Base-by-base conservation (phyloP, 768 basidiomycete genomes). In the Mycena venus region DNA sequence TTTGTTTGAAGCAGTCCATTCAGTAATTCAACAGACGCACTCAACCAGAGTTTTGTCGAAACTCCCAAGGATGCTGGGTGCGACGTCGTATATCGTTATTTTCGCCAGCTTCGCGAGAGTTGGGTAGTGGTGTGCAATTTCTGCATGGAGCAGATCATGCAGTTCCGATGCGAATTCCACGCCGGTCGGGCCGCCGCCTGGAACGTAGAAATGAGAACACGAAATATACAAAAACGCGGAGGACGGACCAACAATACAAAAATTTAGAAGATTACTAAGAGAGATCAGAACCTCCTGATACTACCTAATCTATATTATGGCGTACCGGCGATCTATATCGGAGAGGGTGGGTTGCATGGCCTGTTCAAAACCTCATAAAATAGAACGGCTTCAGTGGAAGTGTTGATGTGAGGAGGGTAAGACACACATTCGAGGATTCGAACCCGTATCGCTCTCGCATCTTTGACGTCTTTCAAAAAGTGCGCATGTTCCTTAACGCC, bases 151-250 rank as follows among this genome's bases (percentile, higher is more conserved):
- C 1, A 96, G 86, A 81, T 96, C 95, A 76, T 95, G 91, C 58
- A 96, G 80, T 80, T 96, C 95, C 11, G 95, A 95, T 0, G 94
- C 89, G 78, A 96, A 96, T 82, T 96, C 95, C 53, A 95, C 92
- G 15, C 94, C 94, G 12, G 93, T 94, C 0, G 92, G 93, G 9
- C 93, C 93, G 36, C 92, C 92, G n/a, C 93, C 92, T 93, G 68
- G 38, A 55, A 71, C 68, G 21, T 23, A 36, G 31, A 66, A 21
- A 49, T 68, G 29, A 60, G 63, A 60, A 59, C 68, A 61, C 27
- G 21, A 21, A 49, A 63, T 21, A 40, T 44, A 42, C 15, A 55
- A 32, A 11, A 40, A 27, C 23, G 21, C 19, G 23, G 21, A 12
- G 4, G 17, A 82, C 90, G 78, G 83, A 84, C 96, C 96, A 58